A percentile compares a stretch with the other conserved stretches of the same genome.
phyloP scores from a whole-genome alignment of 116 monocot genomes.

The Iris pallida region DNA sequence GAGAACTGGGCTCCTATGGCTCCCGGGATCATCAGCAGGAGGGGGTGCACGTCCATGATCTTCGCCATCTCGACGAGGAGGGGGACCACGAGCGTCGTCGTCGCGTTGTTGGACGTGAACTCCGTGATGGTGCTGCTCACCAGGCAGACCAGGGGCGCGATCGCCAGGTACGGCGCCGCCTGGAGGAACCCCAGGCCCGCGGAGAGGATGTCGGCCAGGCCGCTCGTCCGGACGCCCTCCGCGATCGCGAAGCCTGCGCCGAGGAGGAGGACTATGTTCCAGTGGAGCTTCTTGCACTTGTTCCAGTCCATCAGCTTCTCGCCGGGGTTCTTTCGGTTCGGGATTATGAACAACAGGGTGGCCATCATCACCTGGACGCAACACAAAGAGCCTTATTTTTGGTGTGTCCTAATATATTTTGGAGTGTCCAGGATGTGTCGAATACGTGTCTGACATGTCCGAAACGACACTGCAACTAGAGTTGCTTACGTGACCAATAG shows the following conservation, averaged over 20 bases:
- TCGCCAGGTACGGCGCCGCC: conserved; percentile 36
- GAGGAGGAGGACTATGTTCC: conserved; percentile 81
- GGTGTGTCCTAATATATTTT: no score
- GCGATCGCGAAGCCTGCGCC: conserved; percentile 93
- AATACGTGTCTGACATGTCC: no score
- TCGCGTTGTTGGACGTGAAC: conserved; percentile 82
- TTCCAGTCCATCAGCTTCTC: conserved; percentile 98
- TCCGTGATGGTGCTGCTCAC: conserved; percentile 71
- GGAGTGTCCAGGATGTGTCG: no score
- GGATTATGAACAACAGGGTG: conserved; percentile 73
- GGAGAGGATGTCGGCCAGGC: conserved; percentile 69
- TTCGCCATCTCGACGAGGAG: conserved; percentile 69
- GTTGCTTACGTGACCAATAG: no score
- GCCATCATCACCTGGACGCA: conserved; percentile 82
- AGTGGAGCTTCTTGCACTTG: conserved; percentile 93
- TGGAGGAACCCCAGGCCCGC: conserved; percentile 52
- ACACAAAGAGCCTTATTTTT: no score
- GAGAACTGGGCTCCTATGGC: conserved; percentile 81
- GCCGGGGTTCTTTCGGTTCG: conserved; percentile 63
- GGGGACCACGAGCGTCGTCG: conserved; percentile 73
- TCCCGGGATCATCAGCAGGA: conserved; percentile 67
- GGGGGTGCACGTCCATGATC: conserved; percentile 60
- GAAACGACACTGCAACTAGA: no score
- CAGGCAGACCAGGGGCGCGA: conserved; percentile 60
- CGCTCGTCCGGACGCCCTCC: conserved; percentile 65